phyloP scores from a whole-genome alignment of 768 basidiomycete genomes.

The Termitomyces sp. region DNA sequence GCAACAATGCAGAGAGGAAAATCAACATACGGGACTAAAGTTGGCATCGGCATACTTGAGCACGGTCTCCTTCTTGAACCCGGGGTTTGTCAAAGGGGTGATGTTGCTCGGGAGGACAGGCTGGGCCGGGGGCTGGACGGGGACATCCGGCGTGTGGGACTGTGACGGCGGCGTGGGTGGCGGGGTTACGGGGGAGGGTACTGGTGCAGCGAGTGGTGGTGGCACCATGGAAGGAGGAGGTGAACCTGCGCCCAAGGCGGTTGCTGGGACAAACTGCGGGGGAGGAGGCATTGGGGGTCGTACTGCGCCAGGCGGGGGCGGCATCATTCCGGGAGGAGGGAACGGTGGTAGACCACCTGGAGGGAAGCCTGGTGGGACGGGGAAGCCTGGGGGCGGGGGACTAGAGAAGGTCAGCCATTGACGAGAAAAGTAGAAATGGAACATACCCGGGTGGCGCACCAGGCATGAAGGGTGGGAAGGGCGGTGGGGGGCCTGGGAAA shows the following conservation, averaged over 20 bases:
- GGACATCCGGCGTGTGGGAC: conserved; percentile 3
- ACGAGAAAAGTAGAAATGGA: not conserved
- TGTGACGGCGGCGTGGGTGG: conserved; percentile 17
- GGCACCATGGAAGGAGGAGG: not conserved
- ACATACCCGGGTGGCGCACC: conserved; percentile 41
- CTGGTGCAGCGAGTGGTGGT: not conserved
- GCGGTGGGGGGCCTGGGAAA: conserved; percentile 38
- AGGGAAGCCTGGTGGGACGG: conserved; percentile 43
- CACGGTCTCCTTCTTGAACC: conserved; percentile 71
- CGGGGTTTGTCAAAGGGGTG: conserved; percentile 60
- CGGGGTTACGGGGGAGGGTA: conserved; percentile 7
- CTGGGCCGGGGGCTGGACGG: conserved; percentile 19
- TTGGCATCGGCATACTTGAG: conserved; percentile 75
- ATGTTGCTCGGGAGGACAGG: conserved; percentile 51
- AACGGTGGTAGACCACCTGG: conserved; percentile 20
- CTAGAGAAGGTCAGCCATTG: conserved; percentile 21
- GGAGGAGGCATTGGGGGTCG: conserved; percentile 25
- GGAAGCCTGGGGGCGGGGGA: conserved; percentile 51
- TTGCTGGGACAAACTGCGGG: conserved; percentile 27
- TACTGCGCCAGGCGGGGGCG: conserved; percentile 6
- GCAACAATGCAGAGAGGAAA: not conserved
- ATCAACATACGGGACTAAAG: conserved; percentile 62
- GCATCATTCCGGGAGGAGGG: conserved; percentile 23
- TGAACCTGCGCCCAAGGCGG: not conserved
- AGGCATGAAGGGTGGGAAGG: conserved; percentile 53